A percentile compares a stretch with the other conserved stretches of the same genome.
Conservation (phyloP, 768 basidiomycete genomes). For the Gloeostereum incarnatum region DNA sequence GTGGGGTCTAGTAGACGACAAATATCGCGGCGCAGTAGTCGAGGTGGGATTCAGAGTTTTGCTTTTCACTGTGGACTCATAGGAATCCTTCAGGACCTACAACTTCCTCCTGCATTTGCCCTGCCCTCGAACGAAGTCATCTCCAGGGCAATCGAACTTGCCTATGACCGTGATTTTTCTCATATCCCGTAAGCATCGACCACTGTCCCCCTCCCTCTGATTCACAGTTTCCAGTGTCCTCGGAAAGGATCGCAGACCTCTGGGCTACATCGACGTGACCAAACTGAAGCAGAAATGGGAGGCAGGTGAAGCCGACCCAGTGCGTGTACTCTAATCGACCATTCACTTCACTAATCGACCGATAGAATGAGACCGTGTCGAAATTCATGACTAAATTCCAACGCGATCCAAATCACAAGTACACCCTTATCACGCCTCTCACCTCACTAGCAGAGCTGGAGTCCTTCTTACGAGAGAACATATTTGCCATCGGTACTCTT, state of each 20-base stretch:
- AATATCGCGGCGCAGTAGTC: slow-evolving; percentile 85
- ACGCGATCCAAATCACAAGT: slow-evolving; percentile 53
- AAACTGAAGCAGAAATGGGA: slow-evolving; percentile 74
- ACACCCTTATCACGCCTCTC: slow-evolving; percentile 73
- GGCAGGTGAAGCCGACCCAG: slow-evolving; percentile 59
- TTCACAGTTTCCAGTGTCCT: slow-evolving; percentile 49
- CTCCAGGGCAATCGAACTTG: slow-evolving; percentile 70
- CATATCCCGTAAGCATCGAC: slow-evolving; percentile 64
- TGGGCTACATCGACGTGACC: slow-evolving; percentile 81
- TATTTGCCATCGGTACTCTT: slow-evolving; percentile 65
- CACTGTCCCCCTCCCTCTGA: slow-evolving; percentile 1
- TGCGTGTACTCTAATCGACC: slow-evolving; percentile 24
- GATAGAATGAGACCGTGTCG: slow-evolving; percentile 61
- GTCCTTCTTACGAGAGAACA: slow-evolving; percentile 58
- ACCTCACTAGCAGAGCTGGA: slow-evolving; percentile 79
- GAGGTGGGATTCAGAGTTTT: slow-evolving; percentile 43
- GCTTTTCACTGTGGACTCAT: neutral
- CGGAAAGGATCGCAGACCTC: slow-evolving; percentile 56
- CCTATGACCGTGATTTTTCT: slow-evolving; percentile 92
- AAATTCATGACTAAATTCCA: slow-evolving; percentile 70
- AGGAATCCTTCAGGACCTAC: slow-evolving; percentile 48
- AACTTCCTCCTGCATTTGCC: slow-evolving; percentile 82
- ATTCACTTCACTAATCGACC: neutral
- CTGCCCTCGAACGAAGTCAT: slow-evolving; percentile 66
- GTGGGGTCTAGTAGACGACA: too few relatives aligned